Base-by-base conservation (phyloP, 805 yeast genomes). In the Spathaspora arborariae region DNA sequence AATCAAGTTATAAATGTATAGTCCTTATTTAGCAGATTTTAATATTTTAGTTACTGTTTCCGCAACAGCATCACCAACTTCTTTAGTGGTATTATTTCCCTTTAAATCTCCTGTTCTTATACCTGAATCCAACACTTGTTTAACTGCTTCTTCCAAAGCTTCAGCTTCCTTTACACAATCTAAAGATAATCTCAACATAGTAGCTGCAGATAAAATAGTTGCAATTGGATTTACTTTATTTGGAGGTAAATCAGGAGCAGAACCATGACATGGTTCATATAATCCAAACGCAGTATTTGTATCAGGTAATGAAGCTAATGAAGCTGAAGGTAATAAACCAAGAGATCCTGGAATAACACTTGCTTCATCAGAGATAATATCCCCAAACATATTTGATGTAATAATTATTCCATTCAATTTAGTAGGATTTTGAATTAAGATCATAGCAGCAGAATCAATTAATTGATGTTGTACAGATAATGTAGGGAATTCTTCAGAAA, bases 361-460 rank as follows among this genome's bases (percentile, higher is more conserved):
- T 24, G 98, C 97, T 75, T 94, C 99, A 67, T 94, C 99, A 47
- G 96, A 87, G 59, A 94, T 88, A 67, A 94, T 94, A 67, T 94
- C 99, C 62, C 99, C 99, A 67, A 94, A 94, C 96, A 94, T 92
- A 74, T 94, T 94, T 59, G 86, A 84, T 39, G 98, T 92, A 63
- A 94, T 81, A 43, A 94, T 82, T 44, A 94, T 79, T 70, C 99
- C 99, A 65, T 94, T 94, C 63, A 94, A 79, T 56, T 83, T 83
- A 38, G 91, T 85, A 59, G 99, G 99, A 51, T 80, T 82, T 72
- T 94, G 90, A 58, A 94, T 87, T 57, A 94, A 74, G 62, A 92
- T 92, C 99, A 94, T 94, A 43, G 99, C 98, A 45, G 99, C 99
- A 11, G 98, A 91, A 70, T 94, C 99, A 59, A 94, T 92, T 67